Base-by-base conservation (phyloP, 257 asterid species). In the Solanum gracilifrons region DNA sequence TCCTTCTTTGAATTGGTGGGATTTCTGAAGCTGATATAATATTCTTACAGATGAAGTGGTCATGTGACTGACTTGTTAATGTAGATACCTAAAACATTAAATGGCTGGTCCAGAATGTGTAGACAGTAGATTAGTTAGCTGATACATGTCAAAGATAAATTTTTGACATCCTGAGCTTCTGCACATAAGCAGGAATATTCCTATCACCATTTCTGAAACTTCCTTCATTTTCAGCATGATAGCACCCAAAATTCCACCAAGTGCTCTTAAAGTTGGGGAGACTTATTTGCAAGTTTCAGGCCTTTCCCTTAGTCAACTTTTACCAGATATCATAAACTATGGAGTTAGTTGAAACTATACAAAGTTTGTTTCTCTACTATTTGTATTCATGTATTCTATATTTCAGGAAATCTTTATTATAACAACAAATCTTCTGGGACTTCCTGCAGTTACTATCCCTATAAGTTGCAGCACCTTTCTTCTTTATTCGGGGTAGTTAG, bases 391-490 rank as follows among this genome's bases (percentile, higher is more conserved):
- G 75, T 72, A 73, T 77, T 72, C 87, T 72, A 7, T 80, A 74
- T 88, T 79, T 83, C 92, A 94, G 99, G 96, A 91, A 93, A 95
- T 89, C 96, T 97, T 95, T 86, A 83, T 94, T 69, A 90, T 91
- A 23, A 66, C 96, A 16, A 96, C 96, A 77, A 97, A 97, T 92
- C 97, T 97, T 88, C 96, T 95, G 2, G 99, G 99, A 66, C 89
- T 97, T 93, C 98, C 98, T 15, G 98, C 98, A 66, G 95, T 95
- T 86, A 93, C 98, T 82, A 93, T 95, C 15, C 99, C 98, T 11
- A 98, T 97, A 90, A 97, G 98, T 89, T 77, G 64, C 77, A 84
- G 12, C 87, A 84, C 11, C 87, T 77, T 41, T 39, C 84, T 77
- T 29, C 36, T 77, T 23, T 77, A 25, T 77, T 62, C 62, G 25